Evolutionary conservation across 2,329 filamentous ascomycete species (phyloP).

Genomic region (Colletotrichum tropicale): DNA sequence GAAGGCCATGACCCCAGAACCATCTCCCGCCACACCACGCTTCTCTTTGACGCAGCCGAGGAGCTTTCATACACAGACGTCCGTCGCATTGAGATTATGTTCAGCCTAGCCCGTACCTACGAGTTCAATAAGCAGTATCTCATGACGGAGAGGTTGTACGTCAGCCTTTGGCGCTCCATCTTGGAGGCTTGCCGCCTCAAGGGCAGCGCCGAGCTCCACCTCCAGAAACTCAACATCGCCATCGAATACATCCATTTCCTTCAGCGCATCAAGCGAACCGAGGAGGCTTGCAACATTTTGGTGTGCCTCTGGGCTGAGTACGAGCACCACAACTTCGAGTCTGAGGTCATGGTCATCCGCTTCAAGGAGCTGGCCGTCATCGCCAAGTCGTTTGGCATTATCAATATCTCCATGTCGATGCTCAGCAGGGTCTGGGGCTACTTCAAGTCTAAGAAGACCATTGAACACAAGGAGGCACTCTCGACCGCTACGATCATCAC

Average conservation of each 20-base stretch:
- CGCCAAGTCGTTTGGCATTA: conserved; percentile 36
- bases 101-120: conserved; percentile 38
- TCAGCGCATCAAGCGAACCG: conserved; percentile 29
- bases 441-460: conserved; percentile 38
- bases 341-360: conserved; percentile 35
- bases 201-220: conserved; percentile 34
- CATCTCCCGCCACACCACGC: not conserved
- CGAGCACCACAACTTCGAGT: conserved; percentile 36
- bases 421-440: conserved; percentile 42
- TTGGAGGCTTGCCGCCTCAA: conserved; percentile 34
- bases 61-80: conserved; percentile 35
- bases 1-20: not conserved
- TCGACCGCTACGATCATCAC: conserved; percentile 39
- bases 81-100: conserved; percentile 35
- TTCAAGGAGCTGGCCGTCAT: conserved; percentile 38
- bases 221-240: conserved; percentile 41
- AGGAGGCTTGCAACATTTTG: conserved; percentile 42
- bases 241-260: conserved; percentile 41
- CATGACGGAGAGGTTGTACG: conserved; percentile 41
- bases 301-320: conserved; percentile 46
- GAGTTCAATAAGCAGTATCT: conserved; percentile 33
- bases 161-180: conserved; percentile 43
- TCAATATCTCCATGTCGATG: conserved; percentile 35
- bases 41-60: conserved; percentile 39
- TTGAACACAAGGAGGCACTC: conserved; percentile 34